Evolutionary conservation across 2,329 filamentous ascomycete species (phyloP).

Genomic region (Fusarium paranaense): DNA sequence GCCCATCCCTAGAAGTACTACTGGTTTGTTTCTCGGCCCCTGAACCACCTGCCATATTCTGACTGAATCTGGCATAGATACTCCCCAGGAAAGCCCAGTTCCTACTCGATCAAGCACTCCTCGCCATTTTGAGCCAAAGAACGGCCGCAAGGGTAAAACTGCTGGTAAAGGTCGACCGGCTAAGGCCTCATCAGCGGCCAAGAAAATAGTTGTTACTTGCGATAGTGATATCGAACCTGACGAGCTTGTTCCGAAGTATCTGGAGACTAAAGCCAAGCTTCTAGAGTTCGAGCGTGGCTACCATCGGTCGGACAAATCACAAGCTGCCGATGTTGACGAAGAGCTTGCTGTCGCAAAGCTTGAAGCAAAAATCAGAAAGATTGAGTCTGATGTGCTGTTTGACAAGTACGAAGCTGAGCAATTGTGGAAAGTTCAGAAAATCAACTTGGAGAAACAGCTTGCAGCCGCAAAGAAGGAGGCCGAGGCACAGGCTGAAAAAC

Average conservation of each 20-base stretch:
- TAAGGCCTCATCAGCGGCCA: constrained; percentile 48
- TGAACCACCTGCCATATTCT: background rate
- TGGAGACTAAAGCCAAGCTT: constrained; percentile 78
- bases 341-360: constrained; percentile 71
- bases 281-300: constrained; percentile 67
- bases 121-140: constrained; percentile 46
- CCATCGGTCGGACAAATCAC: constrained; percentile 30
- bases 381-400: constrained; percentile 83
- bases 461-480: constrained; percentile 59
- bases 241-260: constrained; percentile 78
- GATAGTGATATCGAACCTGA: constrained; percentile 82
- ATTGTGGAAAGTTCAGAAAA: constrained; percentile 71
- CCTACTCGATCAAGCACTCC: constrained; percentile 64
- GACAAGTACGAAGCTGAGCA: constrained; percentile 74
- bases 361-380: constrained; percentile 77
- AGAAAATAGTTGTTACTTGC: constrained; percentile 62
- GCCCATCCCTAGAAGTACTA: constrained; percentile 52
- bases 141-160: constrained; percentile 50
- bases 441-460: constrained; percentile 72
- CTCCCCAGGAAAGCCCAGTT: constrained; percentile 61
- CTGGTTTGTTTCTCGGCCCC: constrained; percentile 28
- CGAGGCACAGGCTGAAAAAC: constrained; percentile 33
- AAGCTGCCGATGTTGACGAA: constrained; percentile 37
- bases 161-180: constrained; percentile 39
- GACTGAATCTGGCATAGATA: constrained; percentile 51